phyloP scores from a whole-genome alignment of 1,284 basidiomycete species.

The Phlebopus sp. region DNA sequence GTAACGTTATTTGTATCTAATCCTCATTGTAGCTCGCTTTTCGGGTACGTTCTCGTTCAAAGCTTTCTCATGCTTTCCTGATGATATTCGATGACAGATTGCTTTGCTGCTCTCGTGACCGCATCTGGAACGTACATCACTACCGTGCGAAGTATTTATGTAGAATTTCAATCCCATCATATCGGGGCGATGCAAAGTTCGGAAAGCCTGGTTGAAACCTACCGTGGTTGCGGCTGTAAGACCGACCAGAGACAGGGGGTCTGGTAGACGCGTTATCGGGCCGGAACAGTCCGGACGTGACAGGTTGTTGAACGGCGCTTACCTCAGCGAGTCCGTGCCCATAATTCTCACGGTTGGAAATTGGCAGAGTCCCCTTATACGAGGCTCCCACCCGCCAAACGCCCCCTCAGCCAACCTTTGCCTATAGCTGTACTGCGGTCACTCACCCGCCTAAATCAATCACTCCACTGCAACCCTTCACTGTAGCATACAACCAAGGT shows the following conservation, averaged over 20 bases:
- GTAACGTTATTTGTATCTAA: not conserved
- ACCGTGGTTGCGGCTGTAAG: conserved; percentile 17
- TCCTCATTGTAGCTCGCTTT: conserved; percentile 2
- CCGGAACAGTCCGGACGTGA: conserved; percentile 25
- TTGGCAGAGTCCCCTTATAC: conserved; percentile 32
- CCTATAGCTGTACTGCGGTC: conserved; percentile 37
- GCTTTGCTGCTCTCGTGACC: conserved; percentile 8
- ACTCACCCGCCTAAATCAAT: conserved; percentile 34
- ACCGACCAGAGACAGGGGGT: conserved; percentile 20
- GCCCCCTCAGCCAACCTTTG: conserved; percentile 34
- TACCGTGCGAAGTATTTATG: conserved; percentile 13
- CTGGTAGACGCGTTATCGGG: conserved; percentile 9
- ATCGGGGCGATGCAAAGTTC: not conserved
- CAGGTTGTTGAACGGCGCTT: conserved; percentile 34
- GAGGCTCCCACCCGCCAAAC: conserved; percentile 38
- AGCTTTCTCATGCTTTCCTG: not conserved
- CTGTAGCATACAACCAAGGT: conserved; percentile 33
- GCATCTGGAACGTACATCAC: conserved; percentile 19
- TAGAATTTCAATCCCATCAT: not conserved
- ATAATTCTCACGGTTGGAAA: conserved; percentile 34
- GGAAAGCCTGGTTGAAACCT: not conserved
- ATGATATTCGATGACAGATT: not conserved
- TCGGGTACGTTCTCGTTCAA: conserved; percentile 12
- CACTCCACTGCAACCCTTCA: conserved; percentile 20
- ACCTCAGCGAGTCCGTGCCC: conserved; percentile 37